Conservation (phyloP, 177 flowering plant genomes). For the Vitis hybrid region DNA sequence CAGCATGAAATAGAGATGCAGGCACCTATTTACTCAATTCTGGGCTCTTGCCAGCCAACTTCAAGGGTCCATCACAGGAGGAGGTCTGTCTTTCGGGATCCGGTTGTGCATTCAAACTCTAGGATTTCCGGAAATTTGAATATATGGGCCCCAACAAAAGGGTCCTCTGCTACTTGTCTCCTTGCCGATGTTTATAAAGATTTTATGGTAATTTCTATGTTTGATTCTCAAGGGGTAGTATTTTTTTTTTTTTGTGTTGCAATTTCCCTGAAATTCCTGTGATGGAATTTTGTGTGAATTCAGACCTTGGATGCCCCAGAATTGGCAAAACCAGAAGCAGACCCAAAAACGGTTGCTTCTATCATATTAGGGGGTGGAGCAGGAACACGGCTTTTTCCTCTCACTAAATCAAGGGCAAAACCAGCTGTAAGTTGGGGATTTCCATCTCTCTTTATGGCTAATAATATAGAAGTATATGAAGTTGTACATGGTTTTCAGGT, state of each 20-base stretch:
- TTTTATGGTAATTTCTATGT: constrained; percentile 21
- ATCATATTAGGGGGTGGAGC: constrained; percentile 5
- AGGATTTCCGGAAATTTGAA: background rate
- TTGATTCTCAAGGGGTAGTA: background rate
- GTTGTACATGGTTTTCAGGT: background rate
- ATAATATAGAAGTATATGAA: background rate
- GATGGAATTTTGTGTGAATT: background rate
- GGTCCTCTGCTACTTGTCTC: constrained; percentile 12
- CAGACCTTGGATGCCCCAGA: background rate
- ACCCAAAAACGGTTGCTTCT: constrained; percentile 4
- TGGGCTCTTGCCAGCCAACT: no score
- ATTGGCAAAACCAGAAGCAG: constrained; percentile 1
- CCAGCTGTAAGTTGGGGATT: constrained; percentile 1
- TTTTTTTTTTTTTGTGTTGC: background rate
- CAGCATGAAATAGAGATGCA: no score
- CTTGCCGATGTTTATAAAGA: constrained; percentile 34
- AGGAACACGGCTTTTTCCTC: constrained; percentile 8
- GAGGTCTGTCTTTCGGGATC: background rate
- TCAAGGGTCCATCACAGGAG: no score
- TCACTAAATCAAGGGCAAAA: background rate
- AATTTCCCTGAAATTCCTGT: background rate
- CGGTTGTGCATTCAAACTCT: background rate
- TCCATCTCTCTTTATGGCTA: background rate
- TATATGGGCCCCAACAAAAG: constrained; percentile 2
- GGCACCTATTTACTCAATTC: no score